These are phyloP conservation scores for Collybiopsis confluens DNA, from an alignment of 768 basidiomycete genomes.

Conservation along the genomic window DNA sequence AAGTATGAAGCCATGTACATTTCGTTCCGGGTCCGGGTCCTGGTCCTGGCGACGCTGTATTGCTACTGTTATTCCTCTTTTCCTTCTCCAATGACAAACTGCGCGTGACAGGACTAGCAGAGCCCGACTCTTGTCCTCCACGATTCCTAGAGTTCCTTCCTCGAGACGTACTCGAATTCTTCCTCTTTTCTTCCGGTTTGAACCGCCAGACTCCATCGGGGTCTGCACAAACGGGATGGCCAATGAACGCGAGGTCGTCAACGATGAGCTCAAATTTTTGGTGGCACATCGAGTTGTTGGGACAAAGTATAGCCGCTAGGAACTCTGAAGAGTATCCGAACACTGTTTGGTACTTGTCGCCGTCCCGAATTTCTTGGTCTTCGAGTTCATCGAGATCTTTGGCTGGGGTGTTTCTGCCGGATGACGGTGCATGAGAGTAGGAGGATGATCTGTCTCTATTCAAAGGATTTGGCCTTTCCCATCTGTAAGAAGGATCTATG, in stretches of 20 bases:
- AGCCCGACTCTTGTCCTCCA: conserved; percentile 5
- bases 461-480: conserved; percentile 49
- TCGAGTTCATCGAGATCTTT: conserved; percentile 34
- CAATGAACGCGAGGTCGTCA: conserved; percentile 89
- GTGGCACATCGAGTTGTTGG: conserved; percentile 77
- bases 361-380: conserved; percentile 23
- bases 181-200: conserved; percentile 56
- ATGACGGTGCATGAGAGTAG: conserved; percentile 43
- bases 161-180: conserved; percentile 35
- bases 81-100: conserved; percentile 4
- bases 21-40: conserved; percentile 18
- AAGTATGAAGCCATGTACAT: conserved; percentile 58
- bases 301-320: conserved; percentile 77
- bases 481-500: conserved; percentile 50
- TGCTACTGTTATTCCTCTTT: not conserved
- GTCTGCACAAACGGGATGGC: conserved; percentile 87
- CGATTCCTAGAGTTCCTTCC: conserved; percentile 54
- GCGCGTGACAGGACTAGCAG: conserved; percentile 16
- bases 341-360: conserved; percentile 58
- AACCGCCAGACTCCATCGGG: conserved; percentile 73
- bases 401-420: conserved; percentile 49
- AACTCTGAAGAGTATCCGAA: conserved; percentile 81
- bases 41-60: conserved; percentile 27
- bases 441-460: conserved; percentile 48
- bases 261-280: conserved; percentile 91